Evolutionary conservation across 2,329 filamentous ascomycete species (phyloP).

Genomic region (Scedosporium apiospermum): DNA sequence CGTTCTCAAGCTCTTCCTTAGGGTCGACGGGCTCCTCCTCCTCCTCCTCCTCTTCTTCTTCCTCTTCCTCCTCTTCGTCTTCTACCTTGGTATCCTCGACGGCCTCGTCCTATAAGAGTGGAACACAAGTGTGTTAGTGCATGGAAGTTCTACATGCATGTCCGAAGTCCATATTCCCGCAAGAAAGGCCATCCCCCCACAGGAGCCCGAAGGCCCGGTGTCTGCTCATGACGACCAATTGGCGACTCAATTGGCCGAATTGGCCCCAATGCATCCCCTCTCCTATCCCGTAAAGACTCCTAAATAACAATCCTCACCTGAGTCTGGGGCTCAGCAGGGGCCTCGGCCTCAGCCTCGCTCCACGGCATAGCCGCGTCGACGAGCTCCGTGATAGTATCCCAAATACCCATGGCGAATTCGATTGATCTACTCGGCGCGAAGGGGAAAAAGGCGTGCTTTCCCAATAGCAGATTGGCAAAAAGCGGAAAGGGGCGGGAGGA

Average conservation of each 20-base stretch:
- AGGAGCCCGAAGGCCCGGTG: too few species aligned
- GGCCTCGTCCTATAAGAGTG: conserved; percentile 13
- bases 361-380: conserved; percentile 57
- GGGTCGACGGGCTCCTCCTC: conserved; percentile 80
- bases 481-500: background rate
- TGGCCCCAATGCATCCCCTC: background rate
- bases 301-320: background rate
- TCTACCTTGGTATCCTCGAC: conserved; percentile 20
- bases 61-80: conserved; percentile 48
- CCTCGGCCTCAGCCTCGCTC: conserved; percentile 56
- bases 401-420: conserved; percentile 52
- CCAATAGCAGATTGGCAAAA: background rate
- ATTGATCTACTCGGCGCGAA: background rate
- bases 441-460: background rate
- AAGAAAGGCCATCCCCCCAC: too few species aligned
- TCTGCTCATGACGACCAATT: background rate
- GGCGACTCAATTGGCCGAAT: background rate
- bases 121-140: background rate
- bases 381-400: conserved; percentile 55
- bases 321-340: conserved; percentile 51
- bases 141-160: background rate
- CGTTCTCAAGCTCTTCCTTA: conserved; percentile 84
- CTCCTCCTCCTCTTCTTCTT: conserved; percentile 63
- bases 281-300: background rate
- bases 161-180: background rate